A percentile compares a stretch with the other conserved stretches of the same genome.
These are phyloP conservation scores for Chalara sp. DNA, from an alignment of 2,329 filamentous ascomycete genomes.

Conservation along the genomic window DNA sequence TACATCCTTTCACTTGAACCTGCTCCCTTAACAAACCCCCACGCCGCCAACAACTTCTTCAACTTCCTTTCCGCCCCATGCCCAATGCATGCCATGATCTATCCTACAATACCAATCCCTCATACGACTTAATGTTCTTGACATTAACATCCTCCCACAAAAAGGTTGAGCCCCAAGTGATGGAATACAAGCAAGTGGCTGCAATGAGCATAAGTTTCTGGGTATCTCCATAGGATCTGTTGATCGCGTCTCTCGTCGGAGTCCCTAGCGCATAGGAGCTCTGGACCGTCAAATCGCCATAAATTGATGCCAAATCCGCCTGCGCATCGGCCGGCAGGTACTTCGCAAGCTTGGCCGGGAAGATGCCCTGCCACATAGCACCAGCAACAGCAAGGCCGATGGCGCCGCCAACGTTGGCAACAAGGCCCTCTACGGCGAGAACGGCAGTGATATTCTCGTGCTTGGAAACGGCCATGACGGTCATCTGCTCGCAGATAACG, in stretches of 20 bases:
- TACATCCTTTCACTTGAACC: too few relatives aligned
- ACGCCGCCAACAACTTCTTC: too few relatives aligned
- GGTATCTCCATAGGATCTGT: slow-evolving; percentile 50
- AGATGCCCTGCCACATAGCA: slow-evolving; percentile 57
- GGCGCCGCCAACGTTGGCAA: slow-evolving; percentile 52
- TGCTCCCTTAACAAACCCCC: too few relatives aligned
- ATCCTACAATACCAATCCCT: slow-evolving; percentile 24
- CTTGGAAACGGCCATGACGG: slow-evolving; percentile 42
- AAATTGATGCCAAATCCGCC: slow-evolving; percentile 31
- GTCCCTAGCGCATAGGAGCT: slow-evolving; percentile 43
- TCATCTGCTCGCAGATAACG: slow-evolving; percentile 52
- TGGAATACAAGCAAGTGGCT: slow-evolving; percentile 31
- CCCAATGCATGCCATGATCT: too few relatives aligned
- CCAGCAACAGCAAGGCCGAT: slow-evolving; percentile 53
- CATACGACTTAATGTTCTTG: slow-evolving; percentile 36
- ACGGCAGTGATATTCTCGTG: slow-evolving; percentile 52
- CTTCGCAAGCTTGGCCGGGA: slow-evolving; percentile 26
- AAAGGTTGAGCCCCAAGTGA: slow-evolving; percentile 32
- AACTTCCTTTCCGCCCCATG: too few relatives aligned
- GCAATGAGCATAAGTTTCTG: slow-evolving; percentile 36
- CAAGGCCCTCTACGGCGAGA: slow-evolving; percentile 54
- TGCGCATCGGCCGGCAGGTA: slow-evolving; percentile 36
- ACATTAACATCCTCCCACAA: slow-evolving; percentile 42
- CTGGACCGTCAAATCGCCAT: slow-evolving; percentile 47
- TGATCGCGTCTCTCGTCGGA: slow-evolving; percentile 46